Base-by-base conservation (phyloP, 108 stramenopile genomes). In the Ochromonas danica region DNA sequence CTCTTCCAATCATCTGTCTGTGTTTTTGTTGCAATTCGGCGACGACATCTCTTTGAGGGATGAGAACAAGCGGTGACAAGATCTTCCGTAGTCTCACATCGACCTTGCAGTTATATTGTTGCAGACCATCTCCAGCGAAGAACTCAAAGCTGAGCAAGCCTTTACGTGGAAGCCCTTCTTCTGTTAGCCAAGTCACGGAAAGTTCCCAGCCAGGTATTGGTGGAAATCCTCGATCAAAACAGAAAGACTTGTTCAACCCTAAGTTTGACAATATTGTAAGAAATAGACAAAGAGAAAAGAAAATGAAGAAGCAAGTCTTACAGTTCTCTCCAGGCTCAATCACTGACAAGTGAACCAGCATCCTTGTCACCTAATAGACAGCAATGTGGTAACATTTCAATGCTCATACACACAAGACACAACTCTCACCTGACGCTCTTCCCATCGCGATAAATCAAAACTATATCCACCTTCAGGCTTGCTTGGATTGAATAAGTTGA, bases 201-300 rank as follows among this genome's bases (percentile, higher is more conserved):
- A 75, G 25, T 14, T 75, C 72, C 72, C 72, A 75, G 14, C 72
- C 72, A 42, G 72, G 72, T 14, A 75, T 75, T 6, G 45, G 72
- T 14, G 6, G 3, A 45, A 75, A 57, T 3, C 72, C 51, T 3
- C 72, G 43, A 75, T 75, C 72, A 75, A 33, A 75, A 31, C 27
- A 27, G 51, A 75, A 75, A 25, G 40, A 28, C 25, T 75, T 45
- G 28, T 45, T 75, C 3, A 14, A 35, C 72, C 45, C 45, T 51
- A 51, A 6, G 22, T 14, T 14, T 51, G 22, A 51, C 22, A 51
- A 22, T 14, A 51, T 51, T 51, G n/a, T n/a, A n/a, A n/a, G n/a
- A n/a, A n/a, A n/a, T n/a, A n/a, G n/a, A n/a, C n/a, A n/a, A n/a
- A n/a, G n/a, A n/a, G n/a, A n/a, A n/a, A n/a, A n/a, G n/a, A n/a